Evolutionary conservation across 345 rosid genomes (phyloP), one percentile per base, ranked within the genome.

Genomic region (Citrus unshiu): DNA sequence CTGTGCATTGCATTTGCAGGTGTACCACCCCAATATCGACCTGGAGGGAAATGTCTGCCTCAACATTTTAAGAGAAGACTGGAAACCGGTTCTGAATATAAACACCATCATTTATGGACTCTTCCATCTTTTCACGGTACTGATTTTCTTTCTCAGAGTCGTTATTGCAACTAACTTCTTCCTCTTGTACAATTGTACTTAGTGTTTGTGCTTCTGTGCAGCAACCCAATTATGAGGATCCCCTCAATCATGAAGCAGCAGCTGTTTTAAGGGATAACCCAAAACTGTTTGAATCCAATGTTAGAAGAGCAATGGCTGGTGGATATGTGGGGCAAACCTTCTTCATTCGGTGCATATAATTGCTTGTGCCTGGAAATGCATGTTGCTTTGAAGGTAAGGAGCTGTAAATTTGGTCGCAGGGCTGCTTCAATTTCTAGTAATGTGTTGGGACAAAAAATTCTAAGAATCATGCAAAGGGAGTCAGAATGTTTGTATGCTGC

Each of bases 11-110:
- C 46, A 51, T 76, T 72, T 43, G 79, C 80, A 87, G 89, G 88
- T 89, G 12, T 86, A 87, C 74, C 91, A 89, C 72, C 92, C 92
- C 30, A 87, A 87, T 73, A 89, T 87, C 8, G 91, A 87, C 72
- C 75, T 89, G 82, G 92, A 89, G 78, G 91, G 92, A 75, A 86
- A 86, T 78, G 92, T 89, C 78, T 87, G 89, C 72, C 89, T 87
- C 77, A 86, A 86, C 79, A 87, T 89, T 72, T 83, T 89, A 69
- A 80, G 91, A 75, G 91, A 87, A 85, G 91, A 87, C 66, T 89
- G 92, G 92, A 86, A 87, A 78, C 92, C 91, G 22, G 88, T 87
- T 72, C 85, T 89, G 62, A 87, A 79, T 73, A 85, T 89, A 72
- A 86, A 89, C 82, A 87, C 88, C 22, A 70, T 86, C 12, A 87